phyloP scores from a whole-genome alignment of 2,329 filamentous ascomycete species.

The Clonostachys rhizophaga region DNA sequence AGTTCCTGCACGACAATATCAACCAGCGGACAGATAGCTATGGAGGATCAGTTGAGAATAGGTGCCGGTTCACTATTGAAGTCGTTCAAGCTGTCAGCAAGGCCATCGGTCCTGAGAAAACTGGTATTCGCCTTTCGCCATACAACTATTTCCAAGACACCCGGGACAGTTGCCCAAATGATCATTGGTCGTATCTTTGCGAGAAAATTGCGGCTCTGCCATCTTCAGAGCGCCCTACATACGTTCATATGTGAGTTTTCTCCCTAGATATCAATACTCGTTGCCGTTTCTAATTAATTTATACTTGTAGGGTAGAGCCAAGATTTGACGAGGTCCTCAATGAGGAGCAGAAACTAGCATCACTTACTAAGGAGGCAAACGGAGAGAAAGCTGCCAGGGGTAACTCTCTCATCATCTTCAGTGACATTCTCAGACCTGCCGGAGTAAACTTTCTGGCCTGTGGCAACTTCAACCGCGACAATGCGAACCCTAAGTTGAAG shows the following conservation, averaged over 20 bases:
- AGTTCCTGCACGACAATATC: constrained; percentile 40
- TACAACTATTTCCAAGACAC: constrained; percentile 25
- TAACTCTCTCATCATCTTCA: constrained; percentile 31
- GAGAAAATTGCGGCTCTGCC: constrained; percentile 24
- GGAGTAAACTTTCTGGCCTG: constrained; percentile 42
- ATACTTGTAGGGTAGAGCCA: constrained; percentile 30
- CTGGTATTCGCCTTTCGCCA: constrained; percentile 32
- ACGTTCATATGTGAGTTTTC: constrained; percentile 35
- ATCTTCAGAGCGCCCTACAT: constrained; percentile 23
- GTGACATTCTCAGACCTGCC: constrained; percentile 27
- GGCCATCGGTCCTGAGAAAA: constrained; percentile 23
- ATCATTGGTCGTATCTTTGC: constrained; percentile 28
- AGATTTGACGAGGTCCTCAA: constrained; percentile 39
- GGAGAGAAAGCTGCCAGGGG: constrained; percentile 8
- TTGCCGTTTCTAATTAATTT: neutral
- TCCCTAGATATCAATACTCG: neutral
- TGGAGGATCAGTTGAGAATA: constrained; percentile 43
- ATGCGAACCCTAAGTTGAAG: constrained; percentile 32
- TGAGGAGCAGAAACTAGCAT: constrained; percentile 33
- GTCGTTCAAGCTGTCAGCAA: constrained; percentile 28
- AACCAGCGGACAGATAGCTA: constrained; percentile 42
- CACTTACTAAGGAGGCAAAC: constrained; percentile 17
- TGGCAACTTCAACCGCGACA: constrained; percentile 34
- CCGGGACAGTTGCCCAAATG: constrained; percentile 19
- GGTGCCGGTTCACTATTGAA: constrained; percentile 38